Conservation (phyloP, 345 rosid species). For the Brassica cretica region DNA sequence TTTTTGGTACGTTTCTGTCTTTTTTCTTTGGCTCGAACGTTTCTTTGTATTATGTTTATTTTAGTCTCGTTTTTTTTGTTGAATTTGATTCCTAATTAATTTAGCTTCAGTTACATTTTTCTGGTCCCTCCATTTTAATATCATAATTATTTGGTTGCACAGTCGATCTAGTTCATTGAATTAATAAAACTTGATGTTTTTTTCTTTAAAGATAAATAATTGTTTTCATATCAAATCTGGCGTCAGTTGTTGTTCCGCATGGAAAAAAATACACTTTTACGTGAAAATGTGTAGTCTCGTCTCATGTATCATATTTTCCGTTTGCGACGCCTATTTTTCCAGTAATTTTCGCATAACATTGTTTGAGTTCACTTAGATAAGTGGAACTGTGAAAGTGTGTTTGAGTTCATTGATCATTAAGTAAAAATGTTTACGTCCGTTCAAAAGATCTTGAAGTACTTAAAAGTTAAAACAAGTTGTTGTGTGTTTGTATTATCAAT, state of each 20-base stretch:
- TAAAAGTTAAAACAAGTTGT: conserved; percentile 19
- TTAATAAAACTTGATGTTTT: background rate
- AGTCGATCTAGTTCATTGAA: background rate
- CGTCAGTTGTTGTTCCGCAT: background rate
- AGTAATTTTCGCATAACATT: background rate
- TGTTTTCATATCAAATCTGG: background rate
- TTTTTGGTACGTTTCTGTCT: conserved; percentile 31
- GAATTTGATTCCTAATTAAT: background rate
- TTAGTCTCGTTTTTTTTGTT: background rate
- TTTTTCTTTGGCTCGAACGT: conserved; percentile 21
- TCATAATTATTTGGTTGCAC: background rate
- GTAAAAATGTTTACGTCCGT: background rate
- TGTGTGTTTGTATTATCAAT: conserved; percentile 1
- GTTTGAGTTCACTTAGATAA: background rate
- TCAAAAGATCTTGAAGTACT: conserved; percentile 11
- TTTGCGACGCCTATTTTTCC: background rate
- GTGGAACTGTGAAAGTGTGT: background rate
- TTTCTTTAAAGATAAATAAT: background rate
- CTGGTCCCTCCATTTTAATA: background rate
- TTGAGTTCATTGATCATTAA: background rate
- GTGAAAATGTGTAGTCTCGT: background rate
- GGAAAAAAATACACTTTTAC: background rate
- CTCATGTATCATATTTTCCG: background rate
- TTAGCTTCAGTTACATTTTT: background rate
- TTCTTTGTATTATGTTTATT: background rate